phyloP scores from a whole-genome alignment of 345 rosid genomes.

The Acer negundo region DNA sequence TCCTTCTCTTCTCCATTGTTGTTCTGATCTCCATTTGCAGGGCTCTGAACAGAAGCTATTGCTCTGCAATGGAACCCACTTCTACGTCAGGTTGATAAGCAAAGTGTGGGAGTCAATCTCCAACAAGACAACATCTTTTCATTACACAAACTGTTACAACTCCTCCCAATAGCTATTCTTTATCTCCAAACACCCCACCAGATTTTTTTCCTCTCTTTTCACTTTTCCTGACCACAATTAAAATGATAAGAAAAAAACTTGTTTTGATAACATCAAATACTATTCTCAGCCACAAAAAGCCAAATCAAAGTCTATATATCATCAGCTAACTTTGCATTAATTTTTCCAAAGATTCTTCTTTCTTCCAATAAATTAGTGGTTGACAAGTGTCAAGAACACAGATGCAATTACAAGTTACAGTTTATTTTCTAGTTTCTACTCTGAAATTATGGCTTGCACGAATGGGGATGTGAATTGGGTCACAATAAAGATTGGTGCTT shows the following conservation, averaged over 20 bases:
- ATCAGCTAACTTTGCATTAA: not conserved
- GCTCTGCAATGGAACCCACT: conserved; percentile 28
- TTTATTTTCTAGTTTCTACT: not conserved
- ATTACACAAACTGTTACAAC: not conserved
- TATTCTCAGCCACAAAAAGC: conserved; percentile 1
- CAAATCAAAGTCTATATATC: not conserved
- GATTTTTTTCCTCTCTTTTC: not conserved
- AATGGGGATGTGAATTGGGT: not conserved
- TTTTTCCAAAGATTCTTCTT: not conserved
- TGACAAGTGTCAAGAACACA: not conserved
- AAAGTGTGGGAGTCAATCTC: conserved; percentile 19
- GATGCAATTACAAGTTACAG: not conserved
- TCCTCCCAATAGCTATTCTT: not conserved
- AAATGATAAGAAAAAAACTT: not conserved
- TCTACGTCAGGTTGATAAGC: conserved; percentile 6
- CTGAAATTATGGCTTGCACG: not conserved
- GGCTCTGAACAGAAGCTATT: conserved; percentile 16
- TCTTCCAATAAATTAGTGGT: not conserved
- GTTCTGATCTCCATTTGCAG: conserved; percentile 21
- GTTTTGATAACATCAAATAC: not conserved
- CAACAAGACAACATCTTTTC: conserved; percentile 33
- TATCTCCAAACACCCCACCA: not conserved
- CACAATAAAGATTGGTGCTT: not conserved
- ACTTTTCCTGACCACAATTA: not conserved
- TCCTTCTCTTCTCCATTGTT: not conserved